Percentiles rank a stretch among this genome's conserved stretches.
Evolutionary conservation across 352 stramenopile genomes (phyloP).

Genomic region (Chrysophaeum taylorii): DNA sequence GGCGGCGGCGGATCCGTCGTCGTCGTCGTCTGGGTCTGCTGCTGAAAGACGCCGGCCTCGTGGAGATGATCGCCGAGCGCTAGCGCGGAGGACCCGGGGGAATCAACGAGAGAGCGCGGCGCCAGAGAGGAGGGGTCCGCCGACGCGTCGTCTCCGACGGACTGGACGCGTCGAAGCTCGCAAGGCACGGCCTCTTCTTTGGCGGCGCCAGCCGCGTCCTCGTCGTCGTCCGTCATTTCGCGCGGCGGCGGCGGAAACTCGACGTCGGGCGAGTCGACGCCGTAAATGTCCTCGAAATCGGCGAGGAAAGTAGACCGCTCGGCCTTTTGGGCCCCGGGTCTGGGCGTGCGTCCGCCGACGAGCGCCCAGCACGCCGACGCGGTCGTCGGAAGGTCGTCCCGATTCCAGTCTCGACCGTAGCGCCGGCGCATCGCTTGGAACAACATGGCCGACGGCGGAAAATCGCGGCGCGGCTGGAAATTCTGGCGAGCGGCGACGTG

Average conservation of each 20-base stretch:
- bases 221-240: neutral
- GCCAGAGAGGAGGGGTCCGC: neutral
- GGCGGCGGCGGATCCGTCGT: neutral
- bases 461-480: slow-evolving; percentile 60
- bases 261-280: slow-evolving; percentile 8
- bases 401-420: slow-evolving; percentile 60
- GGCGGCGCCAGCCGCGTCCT: neutral
- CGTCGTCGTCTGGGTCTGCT: neutral
- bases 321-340: neutral
- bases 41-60: neutral
- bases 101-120: neutral
- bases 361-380: slow-evolving; percentile 60
- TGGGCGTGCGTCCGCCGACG: slow-evolving; percentile 14
- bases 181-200: neutral
- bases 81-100: neutral
- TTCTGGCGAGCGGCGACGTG: slow-evolving; percentile 65
- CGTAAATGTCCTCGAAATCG: neutral
- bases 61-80: neutral
- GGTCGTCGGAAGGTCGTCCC: slow-evolving; percentile 57
- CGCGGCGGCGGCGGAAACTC: neutral
- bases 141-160: too few relatives aligned
- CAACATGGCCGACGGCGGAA: slow-evolving; percentile 60
- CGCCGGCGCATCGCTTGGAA: slow-evolving; percentile 69
- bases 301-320: slow-evolving; percentile 13
- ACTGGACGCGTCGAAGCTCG: too few relatives aligned